Base-by-base conservation (phyloP, 805 yeast genomes). In the Candida tallmaniae region DNA sequence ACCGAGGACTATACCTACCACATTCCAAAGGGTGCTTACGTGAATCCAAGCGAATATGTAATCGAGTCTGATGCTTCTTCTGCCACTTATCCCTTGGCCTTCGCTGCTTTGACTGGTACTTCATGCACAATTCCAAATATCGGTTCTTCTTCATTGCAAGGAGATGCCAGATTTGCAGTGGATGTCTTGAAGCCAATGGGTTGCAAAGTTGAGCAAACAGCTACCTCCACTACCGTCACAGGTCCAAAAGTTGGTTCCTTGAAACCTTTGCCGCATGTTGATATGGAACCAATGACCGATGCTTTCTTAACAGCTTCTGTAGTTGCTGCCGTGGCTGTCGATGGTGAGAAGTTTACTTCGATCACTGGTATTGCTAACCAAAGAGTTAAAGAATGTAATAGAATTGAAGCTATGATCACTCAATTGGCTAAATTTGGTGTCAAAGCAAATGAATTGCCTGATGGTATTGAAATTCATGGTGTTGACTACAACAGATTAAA, bases 211-310 rank as follows among this genome's bases (percentile, higher is more conserved):
- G 70, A 60, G 28, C 98, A 93, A 65, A 76, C 93, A 2, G 82
- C 73, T 1, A 78, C 83, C 2, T 79, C 94, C 2, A 93, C 98
- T 0, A 88, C 97, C 0, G 97, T 93, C 6, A 76, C 81, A 27
- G 97, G 97, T 31, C 96, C 97, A 5, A 68, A 83, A 13, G 61
- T 62, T 24, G 94, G 94, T 11, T 40, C 59, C 0, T 69, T 93
- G 45, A 74, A 70, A 50, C 85, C 95, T 5, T 66, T 93, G 43
- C 67, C 78, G 9, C 74, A 68, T 42, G 82, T 93, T 37, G 97
- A 93, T 56, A 93, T 93, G 98, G 98, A 93, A 63, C 97, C 98
- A 35, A 93, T 93, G 98, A 93, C 98, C 0, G 98, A 93, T 61
- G 98, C 98, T 0, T 93, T 93, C 57, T 68, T 93, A 51, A 93